Base-by-base conservation (phyloP, 2,329 filamentous ascomycete species). In the Cercospora sesami region DNA sequence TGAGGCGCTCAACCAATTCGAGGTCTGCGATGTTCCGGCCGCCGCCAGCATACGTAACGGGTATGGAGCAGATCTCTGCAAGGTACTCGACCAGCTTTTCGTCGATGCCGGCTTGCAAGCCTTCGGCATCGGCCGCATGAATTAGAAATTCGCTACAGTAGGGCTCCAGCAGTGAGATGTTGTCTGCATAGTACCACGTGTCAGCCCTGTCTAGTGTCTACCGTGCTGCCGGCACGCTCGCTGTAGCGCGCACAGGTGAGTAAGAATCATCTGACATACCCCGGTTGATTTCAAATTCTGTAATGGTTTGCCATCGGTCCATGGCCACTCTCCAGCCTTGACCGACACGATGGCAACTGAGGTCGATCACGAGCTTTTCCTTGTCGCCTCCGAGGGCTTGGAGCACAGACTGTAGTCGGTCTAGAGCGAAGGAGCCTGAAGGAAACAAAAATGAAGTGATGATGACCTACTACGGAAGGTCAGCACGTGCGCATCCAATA, bases 231-330 rank as follows among this genome's bases (percentile, higher is more conserved):
- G 62, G 66, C 66, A 28, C 21, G 33, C 33, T 53, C 45, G 16
- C 53, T 64, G 39, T 26, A 45, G 53, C 31, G 62, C 65, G 65
- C 26, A 28, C 45, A 16, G 42, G 21, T 39, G 58, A 55, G 30
- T 21, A 30, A 59, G 62, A 58, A 28, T 16, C 2, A 57, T 64
- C 16, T 58, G 51, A 51, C 80, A 66, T 81, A 94, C 94, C 91
- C 85, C 91, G 84, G 71, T 90, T 94, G 72, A 99, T 89, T 78
- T 97, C 93, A 89, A 97, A 96, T 76, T 97, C 92, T 1, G 95
- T 98, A 65, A 98, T 90, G 1, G 93, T 97, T 84, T 98, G 95
- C 95, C 95, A 99, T 80, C 96, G 96, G 80, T 99, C 92, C 90
- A 96, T 99, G 65, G 95, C 94, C n/a, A 99, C 95, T 75, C 91